These are phyloP conservation scores for Aspergillus sparsus DNA, from an alignment of 495 filamentous ascomycete genomes.

Conservation along the genomic window DNA sequence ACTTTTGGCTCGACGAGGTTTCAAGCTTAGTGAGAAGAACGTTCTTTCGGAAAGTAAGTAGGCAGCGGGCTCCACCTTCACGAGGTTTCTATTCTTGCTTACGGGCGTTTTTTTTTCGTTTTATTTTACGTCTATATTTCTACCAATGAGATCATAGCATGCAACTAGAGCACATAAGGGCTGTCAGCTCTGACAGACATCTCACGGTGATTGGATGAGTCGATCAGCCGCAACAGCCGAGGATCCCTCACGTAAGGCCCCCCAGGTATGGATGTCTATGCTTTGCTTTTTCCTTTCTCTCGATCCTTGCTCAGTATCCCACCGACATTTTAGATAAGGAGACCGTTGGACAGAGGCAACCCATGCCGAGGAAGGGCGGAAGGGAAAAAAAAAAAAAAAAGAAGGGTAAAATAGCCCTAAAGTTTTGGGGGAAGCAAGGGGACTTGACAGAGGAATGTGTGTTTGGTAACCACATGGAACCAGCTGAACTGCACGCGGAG, in stretches of 20 bases:
- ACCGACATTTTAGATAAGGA: neutral
- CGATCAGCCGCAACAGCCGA: constrained; percentile 11
- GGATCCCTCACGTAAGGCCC: constrained; percentile 6
- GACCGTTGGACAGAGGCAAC: neutral
- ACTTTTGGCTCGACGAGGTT: neutral
- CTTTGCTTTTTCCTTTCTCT: neutral
- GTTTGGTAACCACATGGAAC: too few species aligned
- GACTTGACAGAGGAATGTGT: too few species aligned
- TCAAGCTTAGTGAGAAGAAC: constrained; percentile 9
- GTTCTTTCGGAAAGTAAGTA: neutral
- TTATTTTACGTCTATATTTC: neutral
- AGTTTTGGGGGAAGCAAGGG: neutral
- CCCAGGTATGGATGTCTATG: neutral
- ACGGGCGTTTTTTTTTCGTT: neutral
- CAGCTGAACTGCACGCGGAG: too few species aligned
- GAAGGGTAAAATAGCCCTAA: neutral
- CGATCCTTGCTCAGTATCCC: neutral
- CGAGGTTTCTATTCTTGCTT: constrained; percentile 5
- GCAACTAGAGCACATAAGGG: neutral
- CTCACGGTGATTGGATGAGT: neutral
- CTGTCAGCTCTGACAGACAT: neutral
- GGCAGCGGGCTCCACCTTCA: constrained; percentile 8
- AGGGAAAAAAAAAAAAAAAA: neutral
- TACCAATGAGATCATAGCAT: neutral
- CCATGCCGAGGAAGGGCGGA: neutral